Base-by-base conservation (phyloP, 441 rosid genomes). In the Gossypium schwendimanii region DNA sequence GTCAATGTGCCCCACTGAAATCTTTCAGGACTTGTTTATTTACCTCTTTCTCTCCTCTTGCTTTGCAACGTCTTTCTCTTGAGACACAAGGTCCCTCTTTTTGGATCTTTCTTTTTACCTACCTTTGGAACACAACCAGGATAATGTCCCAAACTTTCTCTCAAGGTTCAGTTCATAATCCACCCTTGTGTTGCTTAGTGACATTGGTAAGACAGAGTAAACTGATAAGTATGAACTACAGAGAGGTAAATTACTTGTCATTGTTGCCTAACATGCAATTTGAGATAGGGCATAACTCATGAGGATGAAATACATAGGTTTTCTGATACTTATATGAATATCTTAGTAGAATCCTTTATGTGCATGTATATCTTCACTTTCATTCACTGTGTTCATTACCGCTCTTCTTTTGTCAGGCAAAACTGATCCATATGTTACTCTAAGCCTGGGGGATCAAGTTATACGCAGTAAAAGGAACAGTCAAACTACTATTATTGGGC, bases 381-480 rank as follows among this genome's bases (percentile, higher is more conserved):
- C 36, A n/a, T 53, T 18, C 20, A 9, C 33, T 7, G 18, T 74
- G 26, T 69, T 72, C 17, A 58, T 28, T 52, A 18, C 15, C 11
- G 64, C 63, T 55, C 52, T 17, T 75, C 2, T 26, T 75, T 60
- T 64, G 61, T 73, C 87, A 94, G 99, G 96, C 76, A 92, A 88
- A 89, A 89, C 98, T 31, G 98, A 94, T 85, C 97, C 98, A 62
- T 94, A 87, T 83, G 99, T 94, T 79, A 82, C 86, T 78, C 79
- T 94, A 73, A 83, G 85, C 73, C 79, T 91, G 73, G 97, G 94
- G 64, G 91, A 91, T 83, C 99, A 94, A 86, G 81, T 79, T 71
- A 89, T 92, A 70, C 86, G 91, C 52, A 94, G 99, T 83, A 94
- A 94, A 87, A 94, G 86, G 86, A 94, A 94, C 83, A 94, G 97